Base-by-base conservation (phyloP, 495 filamentous ascomycete species). In the Cryomyces minteri region DNA sequence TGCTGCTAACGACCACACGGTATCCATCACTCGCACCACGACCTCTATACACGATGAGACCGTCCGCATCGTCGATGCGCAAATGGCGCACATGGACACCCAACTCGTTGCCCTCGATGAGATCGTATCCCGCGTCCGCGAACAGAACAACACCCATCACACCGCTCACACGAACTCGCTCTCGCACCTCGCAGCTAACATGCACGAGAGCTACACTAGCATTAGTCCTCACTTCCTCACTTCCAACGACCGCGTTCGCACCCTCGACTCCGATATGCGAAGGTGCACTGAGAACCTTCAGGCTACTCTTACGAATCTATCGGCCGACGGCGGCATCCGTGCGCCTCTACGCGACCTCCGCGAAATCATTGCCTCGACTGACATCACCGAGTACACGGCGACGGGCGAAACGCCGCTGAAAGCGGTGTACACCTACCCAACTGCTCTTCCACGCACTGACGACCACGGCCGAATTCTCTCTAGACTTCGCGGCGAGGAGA, bases 1-100 rank as follows among this genome's bases (percentile, higher is more conserved):
- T 54, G 78, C 62, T 9, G 84, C 88, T 29, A 82, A 88, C 49
- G 72, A 80, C 50, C 80, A 85, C 52, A 88, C 83, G 51, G 72
- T 63, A 1, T 77, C 82, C 4, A 86, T 96, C 48, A 81, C 85
- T 49, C 70, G 70, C 2, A 79, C 82, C 0, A 92, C 88, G 1
- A 79, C 82, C 45, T 82, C 84, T 0, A 85, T 96, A 7, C 86
- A 96, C 48, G 80, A 83, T n/a, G 80, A 93, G 61, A 93, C 88
- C 0, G 75, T 94, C 14, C 77, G 77, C 1, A 90, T 93, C 52
- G 88, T 95, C 7, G 82, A 88, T 56, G 79, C 78, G 29, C 92
- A 96, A 60, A 81, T 94, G 65, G 71, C 70, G 36, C 79, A 92
- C 47, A 80, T 98, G 63, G 79, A 82, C 46, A 69, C 67, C 6